A percentile compares a stretch with the other conserved stretches of the same genome.
Evolutionary conservation across 1,139 yeast genomes (phyloP).

Genomic region (Candida sp.): DNA sequence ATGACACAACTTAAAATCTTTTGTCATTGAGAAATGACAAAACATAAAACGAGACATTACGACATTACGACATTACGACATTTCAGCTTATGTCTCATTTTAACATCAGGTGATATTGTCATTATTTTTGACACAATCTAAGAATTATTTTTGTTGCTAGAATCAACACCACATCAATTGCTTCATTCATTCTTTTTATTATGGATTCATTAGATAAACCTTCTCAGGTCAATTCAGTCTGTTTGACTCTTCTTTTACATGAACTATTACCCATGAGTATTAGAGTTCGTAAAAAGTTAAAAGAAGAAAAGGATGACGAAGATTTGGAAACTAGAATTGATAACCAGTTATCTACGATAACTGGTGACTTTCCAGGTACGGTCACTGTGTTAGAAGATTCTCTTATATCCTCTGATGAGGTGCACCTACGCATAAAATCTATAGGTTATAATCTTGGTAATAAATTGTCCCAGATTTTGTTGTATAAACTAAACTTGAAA

Average conservation of each 20-base stretch:
- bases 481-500: constrained; percentile 38
- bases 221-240: constrained; percentile 41
- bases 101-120: background rate
- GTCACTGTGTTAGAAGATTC: constrained; percentile 35
- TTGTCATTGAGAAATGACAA: too few species aligned
- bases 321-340: constrained; percentile 15
- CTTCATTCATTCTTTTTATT: background rate
- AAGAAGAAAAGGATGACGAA: constrained; percentile 5
- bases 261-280: constrained; percentile 75
- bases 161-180: too few species aligned
- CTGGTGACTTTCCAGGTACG: constrained; percentile 39
- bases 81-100: too few species aligned
- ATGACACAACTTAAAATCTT: too few species aligned
- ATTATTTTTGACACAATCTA: background rate
- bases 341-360: constrained; percentile 19
- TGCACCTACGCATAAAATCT: constrained; percentile 56
- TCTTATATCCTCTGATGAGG: constrained; percentile 46
- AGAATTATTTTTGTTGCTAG: too few species aligned
- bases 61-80: too few species aligned
- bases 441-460: constrained; percentile 77
- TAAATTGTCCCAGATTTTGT: constrained; percentile 67
- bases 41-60: too few species aligned
- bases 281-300: constrained; percentile 38
- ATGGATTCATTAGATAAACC: constrained; percentile 19
- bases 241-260: constrained; percentile 61